Evolutionary conservation across 1,284 basidiomycete species (phyloP), one percentile per base, ranked within the genome.

Genomic region (Rhodofomes roseus): DNA sequence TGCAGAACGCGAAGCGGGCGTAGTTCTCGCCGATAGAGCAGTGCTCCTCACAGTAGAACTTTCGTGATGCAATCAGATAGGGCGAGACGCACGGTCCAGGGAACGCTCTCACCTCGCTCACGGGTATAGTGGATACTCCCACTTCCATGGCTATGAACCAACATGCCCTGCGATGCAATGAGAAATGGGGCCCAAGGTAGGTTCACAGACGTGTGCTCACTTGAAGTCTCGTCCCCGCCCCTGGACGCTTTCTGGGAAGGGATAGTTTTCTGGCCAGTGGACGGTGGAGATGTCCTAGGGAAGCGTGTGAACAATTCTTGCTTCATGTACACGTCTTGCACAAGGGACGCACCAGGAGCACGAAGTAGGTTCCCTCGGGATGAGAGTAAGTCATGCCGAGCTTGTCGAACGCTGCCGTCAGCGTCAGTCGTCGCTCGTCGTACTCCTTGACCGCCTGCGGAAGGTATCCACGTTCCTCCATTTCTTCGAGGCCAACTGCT

Each of bases 31-130:
- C 95, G 58, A 97, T 93, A 54, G 77, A 74, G 44, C 86, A 82
- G 71, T 97, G 93, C 60, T 93, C 90, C 66, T 87, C 81, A 68
- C 90, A 92, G 77, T 96, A 97, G 74, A 97, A 97, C 91, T 95
- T 22, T 44, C 25, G 58, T 18, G 27, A 55, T 52, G 52, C 25
- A 22, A 53, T 66, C n/a, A 61, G 55, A 46, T 50, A 22, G 48
- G 34, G 34, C 34, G 50, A 25, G 3, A 39, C 22, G 5, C 27
- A 46, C n/a, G 41, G 39, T 31, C 53, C 52, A 56, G 60, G 16
- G 53, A 51, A 25, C 57, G 12, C 37, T 72, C 82, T 69, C 67
- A 93, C 92, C 83, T 95, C 95, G 79, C 94, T 96, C 59, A 95
- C 92, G 6, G 95, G 95, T 63, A 97, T 97, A 14, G 89, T 87